Conservation (phyloP, 176 grass and related monocot species). For the Ensete ventricosum region DNA sequence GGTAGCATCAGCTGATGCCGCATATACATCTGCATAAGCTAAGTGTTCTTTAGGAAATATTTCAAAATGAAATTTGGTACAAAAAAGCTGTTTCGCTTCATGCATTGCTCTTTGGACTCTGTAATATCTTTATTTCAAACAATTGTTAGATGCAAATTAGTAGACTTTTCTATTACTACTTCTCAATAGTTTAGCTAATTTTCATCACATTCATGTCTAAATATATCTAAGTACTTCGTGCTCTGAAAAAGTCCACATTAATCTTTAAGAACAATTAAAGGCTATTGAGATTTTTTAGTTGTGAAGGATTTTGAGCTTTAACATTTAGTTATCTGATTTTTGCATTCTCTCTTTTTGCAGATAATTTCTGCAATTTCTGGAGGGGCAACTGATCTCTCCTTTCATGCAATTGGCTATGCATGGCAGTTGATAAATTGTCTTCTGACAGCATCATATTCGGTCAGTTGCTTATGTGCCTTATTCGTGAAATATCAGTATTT, state of each 20-base stretch:
- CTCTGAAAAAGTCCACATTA: not conserved
- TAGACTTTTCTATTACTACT: not conserved
- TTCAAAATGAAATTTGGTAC: not conserved
- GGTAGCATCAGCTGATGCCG: not conserved
- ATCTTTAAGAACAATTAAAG: not conserved
- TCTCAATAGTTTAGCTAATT: not conserved
- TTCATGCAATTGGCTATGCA: constrained; percentile 58
- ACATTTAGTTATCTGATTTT: too few species aligned
- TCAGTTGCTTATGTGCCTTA: constrained; percentile 14
- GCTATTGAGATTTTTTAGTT: too few species aligned
- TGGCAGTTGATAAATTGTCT: constrained; percentile 93
- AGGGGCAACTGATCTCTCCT: constrained; percentile 69
- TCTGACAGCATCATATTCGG: constrained; percentile 81
- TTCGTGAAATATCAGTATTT: not conserved
- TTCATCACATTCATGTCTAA: not conserved
- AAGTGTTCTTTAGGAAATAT: not conserved
- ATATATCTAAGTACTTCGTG: not conserved
- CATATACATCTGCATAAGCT: not conserved
- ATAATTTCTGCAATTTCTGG: constrained; percentile 64
- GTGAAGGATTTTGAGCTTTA: not conserved
- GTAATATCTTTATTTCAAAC: not conserved
- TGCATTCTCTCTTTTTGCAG: constrained; percentile 25
- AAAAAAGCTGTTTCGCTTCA: not conserved
- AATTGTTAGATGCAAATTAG: not conserved
- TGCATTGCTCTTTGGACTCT: not conserved